Conservation (phyloP, 495 filamentous ascomycete genomes). For the Clohesyomyces aquaticus region DNA sequence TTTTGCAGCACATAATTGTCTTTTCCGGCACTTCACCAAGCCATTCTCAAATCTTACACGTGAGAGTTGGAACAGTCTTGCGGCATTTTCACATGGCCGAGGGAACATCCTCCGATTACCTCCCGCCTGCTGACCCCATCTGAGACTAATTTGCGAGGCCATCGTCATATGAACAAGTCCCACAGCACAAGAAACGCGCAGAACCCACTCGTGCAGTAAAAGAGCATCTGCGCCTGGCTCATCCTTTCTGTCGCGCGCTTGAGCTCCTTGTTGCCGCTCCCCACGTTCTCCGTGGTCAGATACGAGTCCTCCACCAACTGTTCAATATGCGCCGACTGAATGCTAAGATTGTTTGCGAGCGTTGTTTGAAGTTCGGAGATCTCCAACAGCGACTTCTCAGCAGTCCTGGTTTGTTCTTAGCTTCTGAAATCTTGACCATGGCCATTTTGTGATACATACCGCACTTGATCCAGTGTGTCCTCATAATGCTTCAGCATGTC, state of each 20-base stretch:
- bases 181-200: conserved; percentile 85
- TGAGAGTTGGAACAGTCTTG: background rate
- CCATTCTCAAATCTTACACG: background rate
- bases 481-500: conserved; percentile 91
- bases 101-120: background rate
- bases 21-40: background rate
- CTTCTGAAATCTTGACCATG: background rate
- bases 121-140: conserved; percentile 3
- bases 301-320: conserved; percentile 85
- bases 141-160: background rate
- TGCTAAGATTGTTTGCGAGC: conserved; percentile 79
- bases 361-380: conserved; percentile 91
- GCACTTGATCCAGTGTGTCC: conserved; percentile 87
- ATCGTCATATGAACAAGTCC: conserved; percentile 78
- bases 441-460: conserved; percentile 52
- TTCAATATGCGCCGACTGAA: conserved; percentile 83
- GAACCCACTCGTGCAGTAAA: conserved; percentile 81
- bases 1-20: background rate
- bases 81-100: conserved; percentile 17
- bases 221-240: conserved; percentile 86
- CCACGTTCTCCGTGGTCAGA: conserved; percentile 80
- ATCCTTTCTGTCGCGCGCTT: conserved; percentile 78
- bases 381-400: conserved; percentile 87
- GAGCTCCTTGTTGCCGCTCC: conserved; percentile 85
- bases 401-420: conserved; percentile 61